Conservation (phyloP, 495 filamentous ascomycete species). For the Penicillium maclennaniae region DNA sequence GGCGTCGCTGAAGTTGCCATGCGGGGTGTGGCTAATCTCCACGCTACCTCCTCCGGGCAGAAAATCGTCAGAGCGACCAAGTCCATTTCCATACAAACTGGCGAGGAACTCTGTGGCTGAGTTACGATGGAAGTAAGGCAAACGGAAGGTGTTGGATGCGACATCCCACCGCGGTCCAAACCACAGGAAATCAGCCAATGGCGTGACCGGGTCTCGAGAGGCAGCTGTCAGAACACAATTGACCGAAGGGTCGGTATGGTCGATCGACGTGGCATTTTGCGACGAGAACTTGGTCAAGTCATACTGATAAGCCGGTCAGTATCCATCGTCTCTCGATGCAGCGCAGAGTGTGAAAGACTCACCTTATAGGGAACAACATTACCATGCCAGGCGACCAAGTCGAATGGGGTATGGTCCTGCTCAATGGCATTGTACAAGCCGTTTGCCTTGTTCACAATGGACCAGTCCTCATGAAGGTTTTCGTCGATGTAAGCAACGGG, state of each 20-base stretch:
- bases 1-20: constrained; percentile 40
- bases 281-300: constrained; percentile 41
- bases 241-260: constrained; percentile 40
- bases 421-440: constrained; percentile 33
- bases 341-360: not conserved
- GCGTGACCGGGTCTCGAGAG: constrained; percentile 35
- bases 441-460: constrained; percentile 38
- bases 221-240: constrained; percentile 39
- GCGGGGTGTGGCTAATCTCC: constrained; percentile 40
- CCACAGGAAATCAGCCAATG: constrained; percentile 41
- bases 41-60: constrained; percentile 40
- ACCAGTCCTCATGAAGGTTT: constrained; percentile 31
- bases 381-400: constrained; percentile 42
- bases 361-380: constrained; percentile 45
- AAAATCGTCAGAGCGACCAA: constrained; percentile 41
- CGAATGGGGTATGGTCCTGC: constrained; percentile 41
- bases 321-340: not conserved
- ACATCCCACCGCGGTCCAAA: constrained; percentile 44
- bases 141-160: constrained; percentile 40
- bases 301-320: constrained; percentile 18
- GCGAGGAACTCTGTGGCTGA: constrained; percentile 41
- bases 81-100: constrained; percentile 36
- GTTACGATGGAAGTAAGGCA: constrained; percentile 44
- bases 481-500: constrained; percentile 41
- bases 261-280: constrained; percentile 39